Percentiles rank a stretch among this genome's conserved stretches.
These are phyloP conservation scores for Maudiozyma humilis DNA, from an alignment of 1,139 yeast species.

Conservation along the genomic window DNA sequence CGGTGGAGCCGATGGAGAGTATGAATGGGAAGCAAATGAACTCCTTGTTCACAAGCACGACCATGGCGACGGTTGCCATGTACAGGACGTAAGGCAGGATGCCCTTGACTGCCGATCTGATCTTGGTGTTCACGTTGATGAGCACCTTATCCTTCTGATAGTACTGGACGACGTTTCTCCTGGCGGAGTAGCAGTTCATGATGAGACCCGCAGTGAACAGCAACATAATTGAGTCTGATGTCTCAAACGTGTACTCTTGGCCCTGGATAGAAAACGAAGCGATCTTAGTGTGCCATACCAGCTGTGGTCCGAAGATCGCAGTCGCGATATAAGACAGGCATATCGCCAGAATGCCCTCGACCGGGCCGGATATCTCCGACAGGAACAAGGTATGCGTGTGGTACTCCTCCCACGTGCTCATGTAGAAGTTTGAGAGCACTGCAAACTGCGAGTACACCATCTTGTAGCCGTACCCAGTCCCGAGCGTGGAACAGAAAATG, in stretches of 20 bases:
- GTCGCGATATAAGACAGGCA: constrained; percentile 49
- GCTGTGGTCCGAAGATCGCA: constrained; percentile 59
- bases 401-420: constrained; percentile 93
- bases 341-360: constrained; percentile 77
- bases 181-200: constrained; percentile 66
- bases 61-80: constrained; percentile 44
- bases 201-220: constrained; percentile 41
- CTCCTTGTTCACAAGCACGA: constrained; percentile 38
- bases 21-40: constrained; percentile 57
- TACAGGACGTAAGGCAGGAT: constrained; percentile 62
- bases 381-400: constrained; percentile 79
- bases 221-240: constrained; percentile 20
- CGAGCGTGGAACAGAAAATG: constrained; percentile 62
- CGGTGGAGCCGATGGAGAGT: constrained; percentile 60
- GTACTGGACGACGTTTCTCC: constrained; percentile 54
- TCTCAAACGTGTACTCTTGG: constrained; percentile 14
- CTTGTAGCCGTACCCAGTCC: constrained; percentile 60
- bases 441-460: constrained; percentile 66
- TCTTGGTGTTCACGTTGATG: constrained; percentile 16
- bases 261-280: constrained; percentile 14
- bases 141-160: constrained; percentile 34
- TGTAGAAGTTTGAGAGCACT: constrained; percentile 69
- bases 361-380: constrained; percentile 84
- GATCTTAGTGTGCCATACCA: constrained; percentile 45
- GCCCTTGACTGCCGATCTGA: constrained; percentile 46